phyloP scores from a whole-genome alignment of 2,329 filamentous ascomycete genomes.

The Fusarium transvaalense region DNA sequence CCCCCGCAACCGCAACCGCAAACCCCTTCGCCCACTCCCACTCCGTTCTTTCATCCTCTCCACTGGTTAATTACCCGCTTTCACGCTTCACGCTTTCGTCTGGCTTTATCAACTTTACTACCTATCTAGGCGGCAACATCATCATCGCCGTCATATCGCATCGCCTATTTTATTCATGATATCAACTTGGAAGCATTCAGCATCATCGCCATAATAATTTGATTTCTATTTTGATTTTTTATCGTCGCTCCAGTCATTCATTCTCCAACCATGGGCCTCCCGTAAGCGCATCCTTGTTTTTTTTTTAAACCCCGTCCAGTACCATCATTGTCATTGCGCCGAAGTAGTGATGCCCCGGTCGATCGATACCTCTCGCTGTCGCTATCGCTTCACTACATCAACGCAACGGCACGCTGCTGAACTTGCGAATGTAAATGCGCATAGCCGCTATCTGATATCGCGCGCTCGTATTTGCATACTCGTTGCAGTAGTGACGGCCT shows the following conservation, averaged over 20 bases:
- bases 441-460: conserved; percentile 24
- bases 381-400: conserved; percentile 35
- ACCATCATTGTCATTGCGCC: conserved; percentile 38
- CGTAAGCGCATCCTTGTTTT: conserved; percentile 57
- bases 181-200: background rate
- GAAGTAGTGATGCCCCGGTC: conserved; percentile 41
- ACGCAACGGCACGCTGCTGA: conserved; percentile 36
- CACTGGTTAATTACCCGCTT: conserved; percentile 40
- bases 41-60: conserved; percentile 45
- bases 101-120: conserved; percentile 34
- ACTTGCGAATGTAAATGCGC: conserved; percentile 26
- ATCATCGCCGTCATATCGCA: conserved; percentile 5
- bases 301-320: conserved; percentile 22
- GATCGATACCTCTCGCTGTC: conserved; percentile 37
- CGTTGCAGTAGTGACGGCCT: conserved; percentile 28
- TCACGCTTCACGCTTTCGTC: conserved; percentile 37
- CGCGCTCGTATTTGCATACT: conserved; percentile 27
- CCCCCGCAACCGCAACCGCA: conserved; percentile 23
- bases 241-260: conserved; percentile 27
- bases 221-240: background rate
- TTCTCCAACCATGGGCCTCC: conserved; percentile 58
- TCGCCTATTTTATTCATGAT: conserved; percentile 24
- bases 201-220: conserved; percentile 2
- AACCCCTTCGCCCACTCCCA: conserved; percentile 38
- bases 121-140: conserved; percentile 40